Percentiles rank a stretch among this genome's conserved stretches.
These are phyloP conservation scores for Yamadazyma friedrichii DNA, from an alignment of 1,139 yeast species.

Conservation along the genomic window DNA sequence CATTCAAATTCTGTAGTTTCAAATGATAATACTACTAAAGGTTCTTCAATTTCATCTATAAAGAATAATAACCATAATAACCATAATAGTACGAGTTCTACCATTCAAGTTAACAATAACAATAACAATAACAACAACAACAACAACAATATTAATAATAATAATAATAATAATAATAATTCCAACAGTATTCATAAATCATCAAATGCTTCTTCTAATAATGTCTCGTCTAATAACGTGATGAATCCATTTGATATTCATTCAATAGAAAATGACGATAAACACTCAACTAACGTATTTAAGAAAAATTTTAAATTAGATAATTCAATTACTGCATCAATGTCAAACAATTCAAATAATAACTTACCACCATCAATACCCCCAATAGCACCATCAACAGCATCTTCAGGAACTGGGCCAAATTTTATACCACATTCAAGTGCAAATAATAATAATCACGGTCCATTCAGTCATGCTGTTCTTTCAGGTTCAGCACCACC, in stretches of 20 bases:
- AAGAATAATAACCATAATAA: neutral
- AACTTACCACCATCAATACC: constrained; percentile 1
- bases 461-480: too few species aligned
- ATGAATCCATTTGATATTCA: constrained; percentile 69
- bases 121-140: neutral
- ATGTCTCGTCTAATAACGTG: too few species aligned
- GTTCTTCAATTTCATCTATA: neutral
- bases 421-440: neutral
- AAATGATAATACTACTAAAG: neutral
- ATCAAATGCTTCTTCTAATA: constrained; percentile 73
- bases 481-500: neutral
- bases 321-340: constrained; percentile 11
- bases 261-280: constrained; percentile 3
- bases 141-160: too few species aligned
- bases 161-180: neutral
- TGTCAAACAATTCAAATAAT: constrained; percentile 2
- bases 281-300: constrained; percentile 20
- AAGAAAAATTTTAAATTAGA: constrained; percentile 34
- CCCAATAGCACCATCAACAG: constrained; percentile 1
- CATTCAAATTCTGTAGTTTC: neutral
- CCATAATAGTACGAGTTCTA: neutral
- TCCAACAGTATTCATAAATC: neutral
- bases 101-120: neutral
- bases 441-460: neutral
- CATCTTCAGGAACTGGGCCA: neutral